Evolutionary conservation across 73 alveolate genomes (phyloP).

Genomic region (Paramecium primaurelia): DNA sequence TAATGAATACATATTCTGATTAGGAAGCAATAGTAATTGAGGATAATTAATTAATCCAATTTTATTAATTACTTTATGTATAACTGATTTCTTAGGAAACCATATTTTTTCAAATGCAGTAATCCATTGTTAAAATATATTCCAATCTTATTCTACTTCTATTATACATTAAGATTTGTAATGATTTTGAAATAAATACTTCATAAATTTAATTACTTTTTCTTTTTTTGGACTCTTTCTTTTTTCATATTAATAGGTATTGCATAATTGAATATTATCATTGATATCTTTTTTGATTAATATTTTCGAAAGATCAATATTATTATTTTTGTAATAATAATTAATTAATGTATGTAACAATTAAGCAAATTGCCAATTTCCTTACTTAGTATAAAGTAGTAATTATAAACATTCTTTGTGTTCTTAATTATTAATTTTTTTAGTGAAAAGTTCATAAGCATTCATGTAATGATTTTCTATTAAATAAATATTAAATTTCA

Average conservation of each 20-base stretch:
- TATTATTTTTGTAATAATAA: not conserved
- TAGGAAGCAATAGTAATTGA: not conserved
- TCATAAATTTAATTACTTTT: not conserved
- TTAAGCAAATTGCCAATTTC: not conserved
- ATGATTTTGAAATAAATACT: not conserved
- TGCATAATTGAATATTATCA: not conserved
- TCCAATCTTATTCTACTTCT: not conserved
- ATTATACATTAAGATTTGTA: not conserved
- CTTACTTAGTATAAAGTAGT: not conserved
- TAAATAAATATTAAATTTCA: not conserved
- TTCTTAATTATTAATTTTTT: not conserved
- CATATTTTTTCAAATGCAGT: not conserved
- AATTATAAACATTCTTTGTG: not conserved
- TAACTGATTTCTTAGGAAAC: not conserved
- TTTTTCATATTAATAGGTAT: not conserved
- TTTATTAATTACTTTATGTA: not conserved
- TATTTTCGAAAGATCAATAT: not conserved
- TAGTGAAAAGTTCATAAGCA: not conserved
- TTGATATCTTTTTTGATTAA: not conserved
- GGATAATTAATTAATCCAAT: not conserved
- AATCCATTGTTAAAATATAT: not conserved
- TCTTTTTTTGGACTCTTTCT: not conserved
- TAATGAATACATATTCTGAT: not conserved
- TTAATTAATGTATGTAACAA: not conserved
- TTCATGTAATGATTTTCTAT: not conserved